phyloP scores from a whole-genome alignment of 148 eudicot genomes.

The Talinum fruticosum region DNA sequence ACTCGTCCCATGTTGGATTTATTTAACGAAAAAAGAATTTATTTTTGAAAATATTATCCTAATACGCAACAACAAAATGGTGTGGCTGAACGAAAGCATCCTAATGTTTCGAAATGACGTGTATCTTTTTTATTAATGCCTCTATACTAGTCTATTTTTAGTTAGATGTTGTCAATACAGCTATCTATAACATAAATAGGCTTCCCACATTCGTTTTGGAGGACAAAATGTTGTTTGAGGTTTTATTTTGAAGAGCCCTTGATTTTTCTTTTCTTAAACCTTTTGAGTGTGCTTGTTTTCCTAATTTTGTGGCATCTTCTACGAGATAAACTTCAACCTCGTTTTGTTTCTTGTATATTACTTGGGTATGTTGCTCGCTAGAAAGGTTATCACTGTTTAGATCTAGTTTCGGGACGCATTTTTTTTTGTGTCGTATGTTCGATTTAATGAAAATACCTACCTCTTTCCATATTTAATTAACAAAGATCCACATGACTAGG shows the following conservation, averaged over 20 bases:
- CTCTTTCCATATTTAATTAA: background rate
- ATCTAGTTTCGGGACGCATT: background rate
- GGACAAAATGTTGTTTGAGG: no score
- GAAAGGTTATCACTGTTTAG: background rate
- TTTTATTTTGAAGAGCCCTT: no score
- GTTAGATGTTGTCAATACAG: background rate
- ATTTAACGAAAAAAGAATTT: no score
- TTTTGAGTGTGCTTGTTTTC: background rate
- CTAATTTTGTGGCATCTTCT: background rate
- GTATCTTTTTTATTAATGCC: no score
- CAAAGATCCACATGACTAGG: background rate
- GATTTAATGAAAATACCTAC: background rate
- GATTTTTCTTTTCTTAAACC: no score
- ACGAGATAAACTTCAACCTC: background rate
- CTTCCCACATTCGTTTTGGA: background rate
- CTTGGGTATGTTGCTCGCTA: background rate
- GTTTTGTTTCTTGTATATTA: background rate
- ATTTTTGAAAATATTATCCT: no score
- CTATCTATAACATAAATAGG: background rate
- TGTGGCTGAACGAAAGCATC: no score
- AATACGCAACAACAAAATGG: no score
- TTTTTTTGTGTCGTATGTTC: background rate
- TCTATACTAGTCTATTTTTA: no score
- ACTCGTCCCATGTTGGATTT: no score
- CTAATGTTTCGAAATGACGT: no score